phyloP scores from a whole-genome alignment of 495 filamentous ascomycete species.

The Aspergillus wentii region DNA sequence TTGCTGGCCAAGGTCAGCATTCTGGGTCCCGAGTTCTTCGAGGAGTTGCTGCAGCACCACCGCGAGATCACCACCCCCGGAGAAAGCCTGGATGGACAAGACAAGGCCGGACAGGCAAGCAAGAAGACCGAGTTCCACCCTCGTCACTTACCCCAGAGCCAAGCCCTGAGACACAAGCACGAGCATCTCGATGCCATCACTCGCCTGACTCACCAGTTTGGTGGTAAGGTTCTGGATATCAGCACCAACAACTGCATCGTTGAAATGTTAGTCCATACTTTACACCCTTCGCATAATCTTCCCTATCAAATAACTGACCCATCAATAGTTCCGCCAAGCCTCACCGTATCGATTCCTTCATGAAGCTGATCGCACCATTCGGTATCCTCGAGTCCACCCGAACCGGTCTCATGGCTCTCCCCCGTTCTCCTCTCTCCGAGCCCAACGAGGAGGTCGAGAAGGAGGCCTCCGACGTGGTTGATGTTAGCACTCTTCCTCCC shows the following conservation, averaged over 20 bases:
- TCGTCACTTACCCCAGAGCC: conserved; percentile 71
- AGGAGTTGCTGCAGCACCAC: conserved; percentile 92
- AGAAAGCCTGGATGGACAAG: conserved; percentile 23
- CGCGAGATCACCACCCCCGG: conserved; percentile 59
- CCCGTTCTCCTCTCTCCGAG: conserved; percentile 80
- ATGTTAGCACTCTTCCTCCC: conserved; percentile 86
- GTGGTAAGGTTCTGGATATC: conserved; percentile 95
- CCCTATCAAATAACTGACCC: conserved; percentile 1
- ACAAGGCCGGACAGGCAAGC: conserved; percentile 19
- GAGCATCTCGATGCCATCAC: conserved; percentile 94
- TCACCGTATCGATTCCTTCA: conserved; percentile 88
- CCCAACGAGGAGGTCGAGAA: conserved; percentile 66
- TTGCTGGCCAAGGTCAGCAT: conserved; percentile 96
- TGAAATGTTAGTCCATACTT: conserved; percentile 67
- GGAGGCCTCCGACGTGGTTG: conserved; percentile 89
- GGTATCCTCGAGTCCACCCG: conserved; percentile 93
- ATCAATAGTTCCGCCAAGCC: conserved; percentile 79
- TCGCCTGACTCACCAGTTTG: conserved; percentile 94
- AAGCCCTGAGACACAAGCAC: conserved; percentile 92
- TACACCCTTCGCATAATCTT: not conserved
- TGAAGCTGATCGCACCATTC: conserved; percentile 94
- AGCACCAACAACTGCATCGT: conserved; percentile 98
- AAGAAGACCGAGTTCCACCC: conserved; percentile 67
- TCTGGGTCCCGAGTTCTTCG: conserved; percentile 94
- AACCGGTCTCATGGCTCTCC: conserved; percentile 93